Base-by-base conservation (phyloP, 2,329 filamentous ascomycete species). In the Sclerotinia glacialis region DNA sequence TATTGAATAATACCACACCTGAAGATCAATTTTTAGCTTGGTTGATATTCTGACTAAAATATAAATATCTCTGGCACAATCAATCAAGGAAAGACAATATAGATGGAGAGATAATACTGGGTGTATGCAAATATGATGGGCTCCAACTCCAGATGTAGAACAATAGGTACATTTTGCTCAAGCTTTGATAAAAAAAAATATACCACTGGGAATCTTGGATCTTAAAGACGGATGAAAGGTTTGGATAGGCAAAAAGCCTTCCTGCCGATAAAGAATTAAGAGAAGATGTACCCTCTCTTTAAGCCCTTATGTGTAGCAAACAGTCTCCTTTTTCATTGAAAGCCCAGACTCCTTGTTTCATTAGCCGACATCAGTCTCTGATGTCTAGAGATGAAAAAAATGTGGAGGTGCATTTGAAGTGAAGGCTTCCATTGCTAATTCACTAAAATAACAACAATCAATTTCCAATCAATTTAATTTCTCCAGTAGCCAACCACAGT, bases 311-410 rank as follows among this genome's bases (percentile, higher is more conserved):
- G 31, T 23, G 49, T 37, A 61, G 44, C 58, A 49, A 61, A 49
- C 31, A 61, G n/a, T 1, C 1, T 7, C 1, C 5, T 37, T 44
- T 61, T 61, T 61, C 14, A 61, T 1, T 1, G 40, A 26, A 3
- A 7, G 0, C 5, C 2, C 18, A 18, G 5, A 12, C 2, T 37
- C 4, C 14, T 49, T 26, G 7, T 37, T n/a, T 49, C 26, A 26
- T 5, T 5, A 37, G 1, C 7, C 1, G 1, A 2, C 1, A 0
- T 12, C 14, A 1, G 1, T 47, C 21, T 5, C 18, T 26, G 7
- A 16, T 14, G 3, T 49, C 5, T 26, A 7, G 18, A 34, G 14
- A 26, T 11, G 2, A 11, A 21, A 49, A 49, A 31, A 37, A 5
- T 12, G 3, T 5, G 18, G 14, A 61, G 5, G 14, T 37, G 31